Conservation (phyloP, 805 yeast species). For the Wickerhamiella musiphila region DNA sequence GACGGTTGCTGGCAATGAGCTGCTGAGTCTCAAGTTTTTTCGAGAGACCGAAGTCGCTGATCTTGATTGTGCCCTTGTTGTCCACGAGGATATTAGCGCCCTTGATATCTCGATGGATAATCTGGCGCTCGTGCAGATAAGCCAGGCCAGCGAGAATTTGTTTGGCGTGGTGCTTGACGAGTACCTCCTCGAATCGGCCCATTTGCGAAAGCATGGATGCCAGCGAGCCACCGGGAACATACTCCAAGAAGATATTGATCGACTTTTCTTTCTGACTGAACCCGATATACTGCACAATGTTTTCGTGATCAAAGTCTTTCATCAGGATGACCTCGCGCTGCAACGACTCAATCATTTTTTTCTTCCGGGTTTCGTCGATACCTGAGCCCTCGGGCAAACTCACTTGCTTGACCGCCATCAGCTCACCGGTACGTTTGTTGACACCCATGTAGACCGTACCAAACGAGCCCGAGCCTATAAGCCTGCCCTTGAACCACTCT, state of each 20-base stretch:
- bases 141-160: conserved; percentile 62
- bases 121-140: conserved; percentile 56
- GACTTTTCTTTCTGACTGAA: conserved; percentile 56
- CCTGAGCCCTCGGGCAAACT: conserved; percentile 33
- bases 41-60: conserved; percentile 76
- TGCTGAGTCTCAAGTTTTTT: conserved; percentile 42
- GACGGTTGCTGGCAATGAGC: conserved; percentile 35
- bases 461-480: conserved; percentile 88
- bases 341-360: conserved; percentile 15
- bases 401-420: conserved; percentile 95
- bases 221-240: conserved; percentile 59
- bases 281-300: conserved; percentile 84
- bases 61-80: conserved; percentile 63
- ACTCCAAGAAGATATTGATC: conserved; percentile 65
- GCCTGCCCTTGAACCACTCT: conserved; percentile 83
- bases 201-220: conserved; percentile 53
- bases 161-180: conserved; percentile 50
- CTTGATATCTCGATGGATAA: conserved; percentile 74
- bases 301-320: conserved; percentile 69
- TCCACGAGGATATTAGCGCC: conserved; percentile 78
- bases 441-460: conserved; percentile 87
- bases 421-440: conserved; percentile 81
- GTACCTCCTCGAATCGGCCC: conserved; percentile 67
- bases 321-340: conserved; percentile 35
- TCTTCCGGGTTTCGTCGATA: conserved; percentile 15